Base-by-base conservation (phyloP, 2,329 filamentous ascomycete genomes). In the Trichophyton benhamiae region DNA sequence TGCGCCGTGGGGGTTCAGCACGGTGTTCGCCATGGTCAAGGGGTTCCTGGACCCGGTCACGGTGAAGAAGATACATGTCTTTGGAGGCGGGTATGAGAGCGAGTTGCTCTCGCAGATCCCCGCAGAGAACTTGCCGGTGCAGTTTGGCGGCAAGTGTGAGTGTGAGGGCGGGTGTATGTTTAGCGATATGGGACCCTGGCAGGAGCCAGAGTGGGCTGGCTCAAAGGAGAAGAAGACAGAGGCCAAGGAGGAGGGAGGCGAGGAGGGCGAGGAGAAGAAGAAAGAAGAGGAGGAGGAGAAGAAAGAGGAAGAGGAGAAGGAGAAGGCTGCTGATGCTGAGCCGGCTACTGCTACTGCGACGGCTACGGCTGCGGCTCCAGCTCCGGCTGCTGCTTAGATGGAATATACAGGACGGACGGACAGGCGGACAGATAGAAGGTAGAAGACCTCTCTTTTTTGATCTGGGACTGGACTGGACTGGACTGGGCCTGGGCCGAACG, bases 41-140 rank as follows among this genome's bases (percentile, higher is more conserved):
- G 85, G 86, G 67, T 97, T 94, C 84, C 83, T 99, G 70, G 94
- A 99, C 78, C 94, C 94, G 59, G 91, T 99, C 71, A 99, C 94
- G 57, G 91, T 95, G 64, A 82, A 87, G 72, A 99, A 99, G 84
- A 99, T 99, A 72, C 85, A 95, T 77, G 86, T 99, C 62, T 82
- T 97, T 44, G 90, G 91, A 66, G 78, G 79, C 66, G 80, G 83
- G 63, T 97, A 96, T 80, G 83, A 95, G 80, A 84, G 83, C 70
- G 89, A 96, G 75, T 80, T 99, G 61, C 80, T 96, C 64, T 81
- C 79, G 62, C 94, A 99, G 78, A 83, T 99, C 2, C 87, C 91
- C 1, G 81, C 85, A 60, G 91, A 96, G 82, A 96, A 95, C 78
- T 80, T 99, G 64, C 94, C 94, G 64, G 86, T 85, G 75, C 79